Percentiles rank a stretch among this genome's conserved stretches.
Evolutionary conservation across 2,329 filamentous ascomycete species (phyloP).

Genomic region (Aspergillus uvarum): DNA sequence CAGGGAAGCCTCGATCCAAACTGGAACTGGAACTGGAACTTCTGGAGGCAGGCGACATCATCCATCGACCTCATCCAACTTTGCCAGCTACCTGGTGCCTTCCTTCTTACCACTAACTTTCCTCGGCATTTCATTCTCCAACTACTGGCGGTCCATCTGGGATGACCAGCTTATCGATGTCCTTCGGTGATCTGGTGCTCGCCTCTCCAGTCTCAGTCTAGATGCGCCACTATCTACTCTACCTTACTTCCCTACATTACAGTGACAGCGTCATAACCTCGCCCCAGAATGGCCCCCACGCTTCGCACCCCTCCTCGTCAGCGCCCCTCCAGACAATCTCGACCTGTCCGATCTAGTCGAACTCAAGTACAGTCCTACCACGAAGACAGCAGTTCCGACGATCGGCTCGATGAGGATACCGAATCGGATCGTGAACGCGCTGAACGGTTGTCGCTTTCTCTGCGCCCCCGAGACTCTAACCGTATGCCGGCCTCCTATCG

Average conservation of each 20-base stretch:
- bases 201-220: background rate
- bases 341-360: constrained; percentile 38
- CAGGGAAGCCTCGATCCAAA: background rate
- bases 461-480: constrained; percentile 33
- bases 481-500: constrained; percentile 33
- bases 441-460: constrained; percentile 25
- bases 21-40: background rate
- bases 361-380: constrained; percentile 39
- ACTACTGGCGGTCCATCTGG: background rate
- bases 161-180: background rate
- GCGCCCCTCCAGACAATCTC: constrained; percentile 24
- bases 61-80: background rate
- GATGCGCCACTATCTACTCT: constrained; percentile 18
- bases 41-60: constrained; percentile 7
- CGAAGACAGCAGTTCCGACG: constrained; percentile 37
- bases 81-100: background rate
- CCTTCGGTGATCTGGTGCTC: background rate
- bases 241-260: constrained; percentile 3
- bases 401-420: constrained; percentile 20
- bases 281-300: constrained; percentile 30
- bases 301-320: constrained; percentile 21
- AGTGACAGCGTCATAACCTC: background rate
- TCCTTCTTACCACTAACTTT: background rate
- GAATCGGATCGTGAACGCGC: constrained; percentile 15
- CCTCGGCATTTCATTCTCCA: background rate